Evolutionary conservation across 148 eudicot species (phyloP), one percentile per base, ranked within the genome.

Genomic region (Chenopodium suecicum): DNA sequence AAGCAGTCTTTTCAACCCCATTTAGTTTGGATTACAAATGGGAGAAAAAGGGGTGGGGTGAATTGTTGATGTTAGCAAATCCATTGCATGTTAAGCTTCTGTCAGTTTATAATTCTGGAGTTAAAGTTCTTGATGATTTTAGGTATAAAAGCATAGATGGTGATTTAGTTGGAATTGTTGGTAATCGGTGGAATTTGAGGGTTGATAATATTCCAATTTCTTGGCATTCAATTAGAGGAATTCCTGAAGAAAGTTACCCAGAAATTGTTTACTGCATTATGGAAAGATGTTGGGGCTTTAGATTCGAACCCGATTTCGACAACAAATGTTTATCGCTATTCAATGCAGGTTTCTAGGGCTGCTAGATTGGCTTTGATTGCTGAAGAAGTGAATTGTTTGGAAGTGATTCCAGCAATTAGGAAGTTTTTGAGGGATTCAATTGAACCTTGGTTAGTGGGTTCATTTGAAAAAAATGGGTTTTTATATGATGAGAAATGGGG

Each of bases 291-390:
- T 50, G 86, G 79, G 47, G 84, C 69, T 19, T 85, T 93, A 25
- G 81, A 90, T 82, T 83, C 91, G 0, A 44, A 76, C 1, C 54
- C 91, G 48, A 87, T 93, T 54, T 80, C 92, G 1, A 91, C 91
- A 0, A 82, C 90, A 22, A 93, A 97, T 0, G 92, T 94, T 0
- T 93, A 93, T 82, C 92, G 87, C 70, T 95, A 90, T 78, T 96
- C 92, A 37, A 95, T 93, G 66, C 76, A 88, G 88, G 79, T 93
- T 50, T 97, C 98, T 12, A 89, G 97, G 69, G 98, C 96, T 2
- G 98, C 97, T 23, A 91, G 98, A 75, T 64, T 95, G 83, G 98
- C 94, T 4, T 86, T 93, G 85, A 95, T 95, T 75, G 96, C 98
- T 41, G 98, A 95, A 80, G 98, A 95, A 77, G 90, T 95, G 60